Evolutionary conservation across 1,284 basidiomycete species (phyloP).

Genomic region (Trichosporon sp.): DNA sequence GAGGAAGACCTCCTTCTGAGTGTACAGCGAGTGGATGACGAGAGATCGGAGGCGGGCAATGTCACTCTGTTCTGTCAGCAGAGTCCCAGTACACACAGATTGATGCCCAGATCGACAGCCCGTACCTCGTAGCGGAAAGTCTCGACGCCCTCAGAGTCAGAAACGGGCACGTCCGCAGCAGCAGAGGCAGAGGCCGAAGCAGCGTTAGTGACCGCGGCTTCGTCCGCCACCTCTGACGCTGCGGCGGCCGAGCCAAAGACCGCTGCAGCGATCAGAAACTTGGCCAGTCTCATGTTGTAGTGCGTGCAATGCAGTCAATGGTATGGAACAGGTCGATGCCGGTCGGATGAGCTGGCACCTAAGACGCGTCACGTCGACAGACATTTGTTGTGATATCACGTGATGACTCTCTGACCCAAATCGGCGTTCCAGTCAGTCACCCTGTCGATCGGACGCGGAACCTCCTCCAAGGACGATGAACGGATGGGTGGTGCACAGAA

Average conservation of each 20-base stretch:
- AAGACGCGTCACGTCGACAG: not conserved
- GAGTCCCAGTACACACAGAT: not conserved
- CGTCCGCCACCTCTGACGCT: not conserved
- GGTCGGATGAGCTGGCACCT: slow-evolving; percentile 1
- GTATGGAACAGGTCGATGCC: not conserved
- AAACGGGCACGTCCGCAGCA: not conserved
- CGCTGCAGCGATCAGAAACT: not conserved
- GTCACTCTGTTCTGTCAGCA: slow-evolving; percentile 62
- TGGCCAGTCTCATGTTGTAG: not conserved
- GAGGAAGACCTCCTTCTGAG: slow-evolving; percentile 76
- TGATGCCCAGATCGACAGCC: not conserved
- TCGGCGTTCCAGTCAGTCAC: not conserved
- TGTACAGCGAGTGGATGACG: slow-evolving; percentile 64
- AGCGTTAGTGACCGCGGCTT: not conserved
- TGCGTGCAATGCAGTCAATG: too few relatives aligned
- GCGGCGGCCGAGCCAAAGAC: not conserved
- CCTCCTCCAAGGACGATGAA: not conserved
- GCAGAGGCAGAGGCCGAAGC: not conserved
- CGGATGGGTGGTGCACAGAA: not conserved
- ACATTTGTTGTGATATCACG: not conserved
- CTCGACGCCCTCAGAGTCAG: slow-evolving; percentile 55
- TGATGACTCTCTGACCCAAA: not conserved
- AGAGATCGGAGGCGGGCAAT: slow-evolving; percentile 84
- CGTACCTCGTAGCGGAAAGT: slow-evolving; percentile 63
- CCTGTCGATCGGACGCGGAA: too few relatives aligned